Conservation (phyloP, 768 basidiomycete genomes). For the Phylloporus sp. region DNA sequence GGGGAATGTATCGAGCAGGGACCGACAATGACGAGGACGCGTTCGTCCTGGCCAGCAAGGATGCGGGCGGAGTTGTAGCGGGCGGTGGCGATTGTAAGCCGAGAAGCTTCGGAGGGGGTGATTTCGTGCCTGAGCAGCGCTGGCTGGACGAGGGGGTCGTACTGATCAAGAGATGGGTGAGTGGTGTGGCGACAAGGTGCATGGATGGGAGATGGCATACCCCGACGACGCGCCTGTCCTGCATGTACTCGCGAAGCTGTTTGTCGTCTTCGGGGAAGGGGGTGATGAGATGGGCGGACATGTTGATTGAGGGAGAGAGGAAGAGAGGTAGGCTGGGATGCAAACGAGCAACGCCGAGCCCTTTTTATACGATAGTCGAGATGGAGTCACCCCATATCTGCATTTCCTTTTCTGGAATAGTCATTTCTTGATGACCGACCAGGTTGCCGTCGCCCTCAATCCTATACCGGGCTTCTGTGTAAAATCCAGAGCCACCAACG, state of each 20-base stretch:
- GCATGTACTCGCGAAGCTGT: slow-evolving; percentile 67
- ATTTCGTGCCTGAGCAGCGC: slow-evolving; percentile 87
- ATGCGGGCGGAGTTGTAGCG: slow-evolving; percentile 76
- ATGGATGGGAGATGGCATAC: slow-evolving; percentile 36
- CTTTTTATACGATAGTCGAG: slow-evolving; percentile 29
- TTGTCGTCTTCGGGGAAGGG: slow-evolving; percentile 63
- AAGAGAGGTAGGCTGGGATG: slow-evolving; percentile 3
- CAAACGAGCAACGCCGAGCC: background rate
- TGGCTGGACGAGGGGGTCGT: slow-evolving; percentile 95
- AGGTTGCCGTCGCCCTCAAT: slow-evolving; percentile 36
- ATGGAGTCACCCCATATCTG: background rate
- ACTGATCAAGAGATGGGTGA: slow-evolving; percentile 42
- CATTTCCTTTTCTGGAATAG: slow-evolving; percentile 2
- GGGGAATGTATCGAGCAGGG: slow-evolving; percentile 94
- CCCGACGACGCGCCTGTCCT: slow-evolving; percentile 75
- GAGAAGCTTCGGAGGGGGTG: slow-evolving; percentile 56
- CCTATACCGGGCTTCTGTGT: slow-evolving; percentile 70
- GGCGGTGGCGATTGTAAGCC: slow-evolving; percentile 71
- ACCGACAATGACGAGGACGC: slow-evolving; percentile 87
- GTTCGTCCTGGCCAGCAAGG: slow-evolving; percentile 78
- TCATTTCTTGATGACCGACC: slow-evolving; percentile 16
- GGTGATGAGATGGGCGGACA: slow-evolving; percentile 42
- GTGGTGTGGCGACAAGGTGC: slow-evolving; percentile 1
- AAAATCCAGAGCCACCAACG: slow-evolving; percentile 48
- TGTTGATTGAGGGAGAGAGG: background rate